Evolutionary conservation across 441 rosid species (phyloP), one percentile per base, ranked within the genome.

Genomic region (Erodium trifolium): DNA sequence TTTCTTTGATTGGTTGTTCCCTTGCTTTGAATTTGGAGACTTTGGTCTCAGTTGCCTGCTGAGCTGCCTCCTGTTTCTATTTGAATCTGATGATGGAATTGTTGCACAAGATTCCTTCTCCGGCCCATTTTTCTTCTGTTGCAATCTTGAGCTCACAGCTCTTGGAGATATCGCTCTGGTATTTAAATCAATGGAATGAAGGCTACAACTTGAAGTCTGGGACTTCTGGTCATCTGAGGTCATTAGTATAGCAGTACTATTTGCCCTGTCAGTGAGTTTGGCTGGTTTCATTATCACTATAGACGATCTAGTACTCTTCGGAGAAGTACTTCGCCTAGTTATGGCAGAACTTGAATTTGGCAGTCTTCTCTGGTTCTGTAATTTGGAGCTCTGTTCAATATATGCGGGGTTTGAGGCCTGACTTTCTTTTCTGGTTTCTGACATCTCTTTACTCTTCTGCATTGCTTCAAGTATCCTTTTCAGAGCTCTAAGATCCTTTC

Each of bases 401-500:
- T 76, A 82, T 62, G 84, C 12, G 49, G 12, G 14, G n/a, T 47
- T 47, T 47, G 75, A 37, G 41, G 41, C 41, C 8, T 37, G 41
- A 37, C 41, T 75, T 62, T 74, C 86, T 63, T 85, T 76, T 65
- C 79, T 80, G 76, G 73, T 74, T 45, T 84, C 83, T 16, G 75
- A 53, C 34, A 76, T 68, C 63, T 82, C 82, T 68, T 82, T 81
- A 2, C 86, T 81, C 80, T 87, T 86, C 78, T 90, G 91, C 93
- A 86, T 92, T 66, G 91, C 91, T 79, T 85, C 96, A 49, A 90
- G 96, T 78, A 86, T 86, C 74, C 89, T 97, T 77, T 88, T 86
- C 47, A 90, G 93, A 73, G 94, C 90, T 83, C 94, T 85, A 67
- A 88, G 91, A 78, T 88, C 99, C 82, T 90, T 90, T 68, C 90